phyloP scores from a whole-genome alignment of 2,329 filamentous ascomycete species.

The Thielaviopsis ethacetica region DNA sequence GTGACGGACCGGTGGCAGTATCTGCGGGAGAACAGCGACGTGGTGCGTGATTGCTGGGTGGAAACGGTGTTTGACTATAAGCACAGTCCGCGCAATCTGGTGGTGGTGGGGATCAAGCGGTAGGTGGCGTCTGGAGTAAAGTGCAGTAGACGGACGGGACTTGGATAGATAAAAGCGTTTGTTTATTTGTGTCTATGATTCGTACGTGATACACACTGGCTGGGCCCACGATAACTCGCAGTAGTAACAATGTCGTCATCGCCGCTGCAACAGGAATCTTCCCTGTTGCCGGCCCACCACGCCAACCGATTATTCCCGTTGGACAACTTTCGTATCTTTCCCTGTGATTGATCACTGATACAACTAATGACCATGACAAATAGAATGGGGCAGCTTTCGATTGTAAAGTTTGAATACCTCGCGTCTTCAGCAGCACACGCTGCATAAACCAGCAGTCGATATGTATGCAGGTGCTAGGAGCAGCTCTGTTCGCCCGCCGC shows the following conservation, averaged over 20 bases:
- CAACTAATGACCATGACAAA: no score
- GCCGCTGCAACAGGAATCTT: background rate
- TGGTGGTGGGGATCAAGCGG: conserved; percentile 79
- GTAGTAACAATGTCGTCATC: no score
- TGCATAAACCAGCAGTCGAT: no score
- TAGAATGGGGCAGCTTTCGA: no score
- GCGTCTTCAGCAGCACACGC: no score
- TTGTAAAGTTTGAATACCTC: no score
- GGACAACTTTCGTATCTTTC: no score
- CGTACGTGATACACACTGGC: background rate
- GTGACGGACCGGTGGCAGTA: conserved; percentile 83
- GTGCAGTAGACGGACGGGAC: no score
- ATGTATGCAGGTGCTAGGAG: no score
- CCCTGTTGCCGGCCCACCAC: background rate
- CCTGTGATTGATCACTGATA: no score
- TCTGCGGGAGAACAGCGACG: conserved; percentile 56
- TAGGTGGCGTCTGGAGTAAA: conserved; percentile 15
- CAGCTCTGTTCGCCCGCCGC: no score
- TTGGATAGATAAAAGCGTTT: background rate
- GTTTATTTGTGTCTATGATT: background rate
- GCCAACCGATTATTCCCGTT: background rate
- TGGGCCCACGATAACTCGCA: no score
- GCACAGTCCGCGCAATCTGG: conserved; percentile 75
- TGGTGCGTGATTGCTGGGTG: conserved; percentile 68
- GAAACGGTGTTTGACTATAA: conserved; percentile 83